Percentiles rank a stretch among this genome's conserved stretches.
phyloP scores from a whole-genome alignment of 1,284 basidiomycete species.

The Caloboletus firmus region DNA sequence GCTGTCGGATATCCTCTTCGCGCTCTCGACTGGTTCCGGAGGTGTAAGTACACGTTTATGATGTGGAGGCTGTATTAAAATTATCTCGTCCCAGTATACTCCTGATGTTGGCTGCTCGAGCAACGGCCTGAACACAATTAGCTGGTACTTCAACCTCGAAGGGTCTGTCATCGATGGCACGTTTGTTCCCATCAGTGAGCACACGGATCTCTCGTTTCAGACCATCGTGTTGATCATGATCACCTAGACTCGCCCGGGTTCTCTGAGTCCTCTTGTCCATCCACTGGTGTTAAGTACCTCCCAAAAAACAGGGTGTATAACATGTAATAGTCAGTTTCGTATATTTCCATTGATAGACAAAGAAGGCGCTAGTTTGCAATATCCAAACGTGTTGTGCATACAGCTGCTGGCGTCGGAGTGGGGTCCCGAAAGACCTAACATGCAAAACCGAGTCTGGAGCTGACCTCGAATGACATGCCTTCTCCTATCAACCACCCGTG shows the following conservation, averaged over 20 bases:
- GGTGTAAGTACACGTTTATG: conserved; percentile 32
- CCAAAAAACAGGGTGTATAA: conserved; percentile 48
- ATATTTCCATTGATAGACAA: background rate
- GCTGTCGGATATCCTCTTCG: conserved; percentile 54
- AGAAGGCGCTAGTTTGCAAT: background rate
- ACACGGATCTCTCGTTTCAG: background rate
- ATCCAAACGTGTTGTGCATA: background rate
- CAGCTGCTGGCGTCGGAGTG: background rate
- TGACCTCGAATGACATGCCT: conserved; percentile 42
- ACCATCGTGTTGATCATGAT: conserved; percentile 7
- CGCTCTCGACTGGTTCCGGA: conserved; percentile 53
- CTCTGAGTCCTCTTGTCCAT: conserved; percentile 52
- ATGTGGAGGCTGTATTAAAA: background rate
- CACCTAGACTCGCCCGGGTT: conserved; percentile 50
- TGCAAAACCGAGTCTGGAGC: background rate
- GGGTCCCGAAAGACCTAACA: background rate
- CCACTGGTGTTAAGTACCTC: conserved; percentile 63
- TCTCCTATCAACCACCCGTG: conserved; percentile 47
- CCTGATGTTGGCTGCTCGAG: conserved; percentile 59
- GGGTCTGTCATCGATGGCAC: conserved; percentile 67
- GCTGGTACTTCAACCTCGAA: conserved; percentile 67
- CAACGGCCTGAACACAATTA: conserved; percentile 50
- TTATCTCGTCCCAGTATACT: conserved; percentile 40
- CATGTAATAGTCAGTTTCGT: background rate
- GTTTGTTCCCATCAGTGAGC: conserved; percentile 59